Percentiles rank a stretch among this genome's conserved stretches.
Evolutionary conservation across 768 basidiomycete genomes (phyloP).

Genomic region (Mrakia hoshinonis): DNA sequence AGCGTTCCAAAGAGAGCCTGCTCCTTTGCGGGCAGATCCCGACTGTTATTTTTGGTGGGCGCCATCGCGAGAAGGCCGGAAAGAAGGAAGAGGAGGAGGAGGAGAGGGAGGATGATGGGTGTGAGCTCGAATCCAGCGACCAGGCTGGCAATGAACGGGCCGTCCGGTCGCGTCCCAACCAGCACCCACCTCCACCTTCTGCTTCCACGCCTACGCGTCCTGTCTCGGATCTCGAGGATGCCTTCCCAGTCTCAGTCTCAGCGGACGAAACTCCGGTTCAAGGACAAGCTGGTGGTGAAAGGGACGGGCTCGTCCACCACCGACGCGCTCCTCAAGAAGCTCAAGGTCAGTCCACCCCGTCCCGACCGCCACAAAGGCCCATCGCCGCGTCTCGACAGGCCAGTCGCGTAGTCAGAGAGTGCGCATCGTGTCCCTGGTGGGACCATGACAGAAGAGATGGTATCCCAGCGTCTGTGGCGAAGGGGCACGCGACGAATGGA

Average conservation of each 20-base stretch:
- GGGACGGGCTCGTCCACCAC: constrained; percentile 34
- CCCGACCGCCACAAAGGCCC: not conserved
- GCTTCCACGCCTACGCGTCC: not conserved
- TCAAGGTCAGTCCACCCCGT: constrained; percentile 48
- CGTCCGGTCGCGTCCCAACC: not conserved
- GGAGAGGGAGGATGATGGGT: not conserved
- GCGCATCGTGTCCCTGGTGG: too few species aligned
- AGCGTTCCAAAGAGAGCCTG: constrained; percentile 75
- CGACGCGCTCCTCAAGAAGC: constrained; percentile 75
- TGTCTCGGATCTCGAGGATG: not conserved
- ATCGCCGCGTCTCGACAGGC: not conserved
- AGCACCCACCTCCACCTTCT: not conserved
- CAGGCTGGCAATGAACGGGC: not conserved
- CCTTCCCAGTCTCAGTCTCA: not conserved
- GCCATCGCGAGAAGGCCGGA: constrained; percentile 14
- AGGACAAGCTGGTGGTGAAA: constrained; percentile 60
- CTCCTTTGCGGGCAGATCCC: constrained; percentile 66
- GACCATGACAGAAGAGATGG: too few species aligned
- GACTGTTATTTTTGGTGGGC: constrained; percentile 9
- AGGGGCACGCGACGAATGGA: too few species aligned
- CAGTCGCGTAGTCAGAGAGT: too few species aligned
- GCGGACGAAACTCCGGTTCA: constrained; percentile 48
- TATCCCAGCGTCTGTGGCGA: too few species aligned
- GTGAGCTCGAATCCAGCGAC: not conserved
- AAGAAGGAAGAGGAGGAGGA: not conserved